Percentiles rank a stretch among this genome's conserved stretches.
phyloP scores from a whole-genome alignment of 768 basidiomycete genomes.

The Multifurca ochricompacta region DNA sequence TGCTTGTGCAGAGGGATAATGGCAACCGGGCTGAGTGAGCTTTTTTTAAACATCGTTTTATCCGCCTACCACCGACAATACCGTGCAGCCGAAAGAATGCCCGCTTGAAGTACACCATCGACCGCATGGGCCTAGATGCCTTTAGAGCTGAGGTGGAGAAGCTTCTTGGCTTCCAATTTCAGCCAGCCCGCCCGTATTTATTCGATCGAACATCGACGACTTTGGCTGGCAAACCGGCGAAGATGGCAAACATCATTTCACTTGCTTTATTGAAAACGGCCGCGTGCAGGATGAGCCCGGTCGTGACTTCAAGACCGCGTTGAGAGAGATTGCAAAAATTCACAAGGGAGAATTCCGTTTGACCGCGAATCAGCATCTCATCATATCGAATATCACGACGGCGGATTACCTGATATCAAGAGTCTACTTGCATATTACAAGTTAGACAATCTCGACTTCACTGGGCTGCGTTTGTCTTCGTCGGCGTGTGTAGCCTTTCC shows the following conservation, averaged over 20 bases:
- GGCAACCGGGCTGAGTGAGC: slow-evolving; percentile 90
- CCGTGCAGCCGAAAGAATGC: slow-evolving; percentile 52
- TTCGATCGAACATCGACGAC: slow-evolving; percentile 92
- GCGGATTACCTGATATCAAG: slow-evolving; percentile 77
- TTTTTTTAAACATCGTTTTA: background rate
- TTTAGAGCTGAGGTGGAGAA: slow-evolving; percentile 91
- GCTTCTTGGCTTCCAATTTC: slow-evolving; percentile 71
- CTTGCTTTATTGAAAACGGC: slow-evolving; percentile 94
- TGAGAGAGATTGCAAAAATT: slow-evolving; percentile 86
- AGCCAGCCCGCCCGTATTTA: slow-evolving; percentile 63
- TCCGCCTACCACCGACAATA: background rate
- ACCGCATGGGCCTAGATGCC: slow-evolving; percentile 81
- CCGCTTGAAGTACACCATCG: slow-evolving; percentile 94
- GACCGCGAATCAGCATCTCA: slow-evolving; percentile 91
- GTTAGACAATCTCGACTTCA: slow-evolving; percentile 77
- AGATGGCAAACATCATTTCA: slow-evolving; percentile 87
- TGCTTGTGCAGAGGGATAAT: slow-evolving; percentile 91
- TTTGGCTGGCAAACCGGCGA: slow-evolving; percentile 89
- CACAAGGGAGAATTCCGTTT: slow-evolving; percentile 93
- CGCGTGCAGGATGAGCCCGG: slow-evolving; percentile 92
- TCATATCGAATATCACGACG: slow-evolving; percentile 74
- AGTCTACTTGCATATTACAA: slow-evolving; percentile 72
- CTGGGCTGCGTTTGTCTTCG: slow-evolving; percentile 75
- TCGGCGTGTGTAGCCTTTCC: slow-evolving; percentile 98
- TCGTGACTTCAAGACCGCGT: slow-evolving; percentile 84